Conservation (phyloP, 1,284 basidiomycete species). For the Microbotryum violaceum region DNA sequence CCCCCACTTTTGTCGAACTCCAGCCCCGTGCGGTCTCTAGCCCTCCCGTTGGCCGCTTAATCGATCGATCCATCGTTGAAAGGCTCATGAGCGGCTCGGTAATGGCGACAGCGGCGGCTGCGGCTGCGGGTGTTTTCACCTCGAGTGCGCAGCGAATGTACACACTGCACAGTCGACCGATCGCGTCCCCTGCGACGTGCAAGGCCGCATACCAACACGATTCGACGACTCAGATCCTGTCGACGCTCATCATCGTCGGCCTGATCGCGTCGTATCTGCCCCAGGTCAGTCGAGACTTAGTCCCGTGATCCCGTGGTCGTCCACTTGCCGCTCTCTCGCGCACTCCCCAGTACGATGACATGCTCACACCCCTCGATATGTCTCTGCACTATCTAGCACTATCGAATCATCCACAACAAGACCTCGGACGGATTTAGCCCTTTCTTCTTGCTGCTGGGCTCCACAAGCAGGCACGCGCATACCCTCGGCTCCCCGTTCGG, state of each 20-base stretch:
- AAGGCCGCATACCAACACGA: conserved; percentile 50
- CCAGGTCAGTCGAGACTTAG: conserved; percentile 51
- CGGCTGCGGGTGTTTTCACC: neutral
- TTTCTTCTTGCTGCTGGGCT: conserved; percentile 87
- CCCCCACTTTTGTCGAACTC: too few species aligned
- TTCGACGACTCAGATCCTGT: conserved; percentile 63
- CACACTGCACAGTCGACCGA: conserved; percentile 2
- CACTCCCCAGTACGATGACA: too few species aligned
- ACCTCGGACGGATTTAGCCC: conserved; percentile 30
- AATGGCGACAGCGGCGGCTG: neutral
- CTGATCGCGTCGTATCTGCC: conserved; percentile 80
- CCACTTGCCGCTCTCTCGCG: neutral
- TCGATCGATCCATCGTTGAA: too few species aligned
- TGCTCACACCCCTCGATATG: neutral
- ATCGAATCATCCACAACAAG: conserved; percentile 60
- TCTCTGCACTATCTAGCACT: conserved; percentile 48
- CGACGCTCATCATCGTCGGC: conserved; percentile 65
- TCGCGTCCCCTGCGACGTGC: conserved; percentile 11
- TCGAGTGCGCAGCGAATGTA: neutral
- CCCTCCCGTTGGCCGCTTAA: too few species aligned
- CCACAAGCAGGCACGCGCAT: conserved; percentile 48
- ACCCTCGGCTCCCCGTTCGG: too few species aligned
- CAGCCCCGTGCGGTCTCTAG: too few species aligned
- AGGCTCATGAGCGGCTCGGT: neutral
- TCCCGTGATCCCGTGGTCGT: conserved; percentile 1